Evolutionary conservation across 768 basidiomycete species (phyloP), one percentile per base, ranked within the genome.

Genomic region (Lepiota subincarnata): DNA sequence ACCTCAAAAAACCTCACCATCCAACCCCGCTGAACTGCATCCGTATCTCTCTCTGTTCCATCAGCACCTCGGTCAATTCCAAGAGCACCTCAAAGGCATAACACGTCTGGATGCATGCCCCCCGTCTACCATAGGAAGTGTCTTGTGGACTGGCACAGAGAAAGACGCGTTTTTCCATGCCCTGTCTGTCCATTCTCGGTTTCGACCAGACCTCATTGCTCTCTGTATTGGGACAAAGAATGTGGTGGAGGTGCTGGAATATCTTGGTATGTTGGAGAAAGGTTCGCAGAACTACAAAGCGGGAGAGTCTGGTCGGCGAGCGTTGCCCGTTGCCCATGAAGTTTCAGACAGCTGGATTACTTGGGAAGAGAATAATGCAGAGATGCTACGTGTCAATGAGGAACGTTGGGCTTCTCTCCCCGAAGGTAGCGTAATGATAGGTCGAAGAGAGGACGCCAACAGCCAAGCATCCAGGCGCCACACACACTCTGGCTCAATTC

Each of bases 181-280:
- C 0, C 66, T 93, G 18, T 68, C 77, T 22, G 65, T 83, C 1
- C 71, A 87, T 66, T 92, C 90, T 16, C 78, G 87, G 20, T 74
- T 87, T 39, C 71, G 89, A 18, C 87, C 89, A 0, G 92, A 93
- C 66, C 76, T 92, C 43, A 86, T 94, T 46, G 82, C 89, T 0
- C 73, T 70, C 4, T 77, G 77, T 45, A 70, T 92, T n/a, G 73
- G 73, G 55, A 83, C 85, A 18, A 90, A 87, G 69, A 80, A 73
- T 12, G 72, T 79, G 7, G 67, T 78, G 46, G 88, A 93, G 55
- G 85, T 93, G 16, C 81, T 79, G 55, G 67, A 76, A 22, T 92
- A 90, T 61, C 67, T 93, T 56, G 73, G 81, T 31, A 57, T 72
- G 14, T 71, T 92, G 35, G 75, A 79, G 18, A 58, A 66, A 0